A percentile compares a stretch with the other conserved stretches of the same genome.
Evolutionary conservation across 2,329 filamentous ascomycete genomes (phyloP).

Genomic region (Apiospora hydei): DNA sequence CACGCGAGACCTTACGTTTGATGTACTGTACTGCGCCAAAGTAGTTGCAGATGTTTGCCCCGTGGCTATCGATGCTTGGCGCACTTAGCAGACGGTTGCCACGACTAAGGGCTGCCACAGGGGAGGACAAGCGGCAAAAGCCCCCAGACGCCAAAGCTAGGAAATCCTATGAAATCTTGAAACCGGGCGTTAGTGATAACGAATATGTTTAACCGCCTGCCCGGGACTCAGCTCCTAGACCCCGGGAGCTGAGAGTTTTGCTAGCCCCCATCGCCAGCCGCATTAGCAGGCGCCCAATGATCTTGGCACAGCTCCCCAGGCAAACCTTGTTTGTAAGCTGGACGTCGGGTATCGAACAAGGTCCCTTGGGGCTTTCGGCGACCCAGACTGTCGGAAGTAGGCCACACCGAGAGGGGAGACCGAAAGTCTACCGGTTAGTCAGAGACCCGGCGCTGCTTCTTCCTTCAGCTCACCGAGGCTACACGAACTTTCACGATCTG

Average conservation of each 20-base stretch:
- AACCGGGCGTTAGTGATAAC: not conserved
- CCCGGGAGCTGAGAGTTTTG: constrained; percentile 6
- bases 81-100: not conserved
- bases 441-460: not conserved
- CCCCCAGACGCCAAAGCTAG: not conserved
- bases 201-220: not conserved
- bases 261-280: constrained; percentile 5
- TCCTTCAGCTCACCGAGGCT: not conserved
- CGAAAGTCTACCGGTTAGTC: not conserved
- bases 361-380: not conserved
- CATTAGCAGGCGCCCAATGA: constrained; percentile 6
- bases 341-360: not conserved
- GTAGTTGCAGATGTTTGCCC: not conserved
- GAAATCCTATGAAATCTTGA: not conserved
- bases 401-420: not conserved
- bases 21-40: not conserved
- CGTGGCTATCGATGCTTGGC: constrained; percentile 9
- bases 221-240: not conserved
- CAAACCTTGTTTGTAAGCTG: not conserved
- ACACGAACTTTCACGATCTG: not conserved
- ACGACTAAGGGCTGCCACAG: not conserved
- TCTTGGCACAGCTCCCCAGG: not conserved
- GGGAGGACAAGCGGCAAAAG: not conserved
- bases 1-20: not conserved
- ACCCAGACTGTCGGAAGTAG: not conserved